A percentile compares a stretch with the other conserved stretches of the same genome.
These are phyloP conservation scores for Hypoxylon sp. DNA, from an alignment of 2,329 filamentous ascomycete species.

Conservation along the genomic window DNA sequence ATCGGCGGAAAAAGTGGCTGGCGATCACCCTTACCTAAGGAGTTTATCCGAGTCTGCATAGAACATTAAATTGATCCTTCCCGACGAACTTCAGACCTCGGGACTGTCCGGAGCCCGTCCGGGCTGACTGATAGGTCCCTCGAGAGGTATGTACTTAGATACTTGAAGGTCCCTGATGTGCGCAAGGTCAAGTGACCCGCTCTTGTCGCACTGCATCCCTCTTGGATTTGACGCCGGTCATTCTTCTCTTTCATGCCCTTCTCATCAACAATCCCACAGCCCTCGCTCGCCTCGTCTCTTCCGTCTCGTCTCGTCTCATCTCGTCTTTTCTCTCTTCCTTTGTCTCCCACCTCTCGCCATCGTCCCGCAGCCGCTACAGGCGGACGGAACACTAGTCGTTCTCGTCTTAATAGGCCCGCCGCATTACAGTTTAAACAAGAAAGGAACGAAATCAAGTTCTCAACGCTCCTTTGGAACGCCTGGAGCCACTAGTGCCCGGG, in stretches of 20 bases:
- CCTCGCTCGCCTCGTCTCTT: not conserved
- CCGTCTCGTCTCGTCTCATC: not conserved
- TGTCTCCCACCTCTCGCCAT: not conserved
- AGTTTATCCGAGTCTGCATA: conserved; percentile 18
- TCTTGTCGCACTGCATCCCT: not conserved
- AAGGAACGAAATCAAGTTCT: not conserved
- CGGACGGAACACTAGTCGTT: not conserved
- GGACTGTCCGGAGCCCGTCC: too few relatives aligned
- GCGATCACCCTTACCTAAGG: not conserved
- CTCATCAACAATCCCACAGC: not conserved
- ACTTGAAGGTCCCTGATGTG: not conserved
- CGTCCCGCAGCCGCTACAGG: conserved; percentile 12
- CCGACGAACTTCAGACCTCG: not conserved
- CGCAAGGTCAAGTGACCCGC: not conserved
- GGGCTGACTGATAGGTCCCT: too few relatives aligned
- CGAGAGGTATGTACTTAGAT: too few relatives aligned
- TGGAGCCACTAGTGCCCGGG: conserved; percentile 33
- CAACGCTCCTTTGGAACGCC: conserved; percentile 1
- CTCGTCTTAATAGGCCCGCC: conserved; percentile 2
- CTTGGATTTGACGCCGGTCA: not conserved
- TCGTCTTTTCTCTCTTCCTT: not conserved
- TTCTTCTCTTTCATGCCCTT: not conserved
- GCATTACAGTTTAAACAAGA: too few relatives aligned
- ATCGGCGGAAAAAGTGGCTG: conserved; percentile 10
- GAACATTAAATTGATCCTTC: not conserved